A percentile compares a stretch with the other conserved stretches of the same genome.
phyloP scores from a whole-genome alignment of 139 green algal genomes.

The Diplosphaera chodatii region DNA sequence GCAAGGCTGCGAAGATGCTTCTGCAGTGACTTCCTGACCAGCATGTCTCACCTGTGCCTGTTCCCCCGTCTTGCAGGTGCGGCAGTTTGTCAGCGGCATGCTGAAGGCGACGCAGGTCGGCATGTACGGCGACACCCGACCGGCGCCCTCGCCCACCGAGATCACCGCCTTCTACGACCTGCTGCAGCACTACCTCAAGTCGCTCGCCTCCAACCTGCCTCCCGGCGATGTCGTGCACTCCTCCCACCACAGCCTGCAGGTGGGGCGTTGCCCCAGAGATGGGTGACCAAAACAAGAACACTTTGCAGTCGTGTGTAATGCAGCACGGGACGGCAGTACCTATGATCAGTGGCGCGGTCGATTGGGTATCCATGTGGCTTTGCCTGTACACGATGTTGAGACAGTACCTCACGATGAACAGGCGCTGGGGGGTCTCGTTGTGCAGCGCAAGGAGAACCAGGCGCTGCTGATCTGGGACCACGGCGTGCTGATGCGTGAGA shows the following conservation, averaged over 20 bases:
- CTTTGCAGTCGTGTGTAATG: no score
- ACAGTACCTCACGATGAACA: no score
- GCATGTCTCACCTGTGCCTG: no score
- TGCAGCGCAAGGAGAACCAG: constrained; percentile 11
- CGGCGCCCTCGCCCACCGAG: not conserved
- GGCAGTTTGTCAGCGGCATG: not conserved
- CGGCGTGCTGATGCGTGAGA: constrained; percentile 10
- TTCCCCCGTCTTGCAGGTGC: constrained; percentile 2
- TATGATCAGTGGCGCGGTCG: no score
- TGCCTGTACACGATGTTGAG: no score
- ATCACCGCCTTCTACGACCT: constrained; percentile 4
- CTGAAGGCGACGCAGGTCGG: not conserved
- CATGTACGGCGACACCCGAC: not conserved
- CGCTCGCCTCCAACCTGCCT: not conserved
- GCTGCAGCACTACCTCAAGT: constrained; percentile 14
- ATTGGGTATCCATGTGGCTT: no score
- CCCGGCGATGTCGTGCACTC: constrained; percentile 3
- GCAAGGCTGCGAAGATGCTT: no score
- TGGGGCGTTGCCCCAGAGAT: no score
- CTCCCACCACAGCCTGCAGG: constrained; percentile 13
- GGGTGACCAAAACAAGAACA: no score
- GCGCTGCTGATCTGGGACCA: constrained; percentile 12
- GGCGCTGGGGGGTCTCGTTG: constrained; percentile 6
- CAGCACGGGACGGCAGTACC: no score
- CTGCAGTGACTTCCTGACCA: no score